Evolutionary conservation across 805 yeast genomes (phyloP).

Genomic region (Debaryomyces prosopidis): DNA sequence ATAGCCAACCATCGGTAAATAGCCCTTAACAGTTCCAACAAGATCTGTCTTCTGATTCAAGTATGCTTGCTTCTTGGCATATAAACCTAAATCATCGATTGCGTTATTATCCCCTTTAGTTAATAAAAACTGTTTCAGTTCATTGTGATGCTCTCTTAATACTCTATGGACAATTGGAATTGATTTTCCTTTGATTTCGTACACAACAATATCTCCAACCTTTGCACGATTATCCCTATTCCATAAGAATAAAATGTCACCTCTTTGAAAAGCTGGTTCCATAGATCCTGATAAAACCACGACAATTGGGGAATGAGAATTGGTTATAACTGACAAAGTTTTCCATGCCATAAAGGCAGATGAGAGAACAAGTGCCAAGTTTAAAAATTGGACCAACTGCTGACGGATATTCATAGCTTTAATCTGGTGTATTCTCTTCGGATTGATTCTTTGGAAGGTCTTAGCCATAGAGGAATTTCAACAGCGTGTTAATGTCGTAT

Average conservation of each 20-base stretch:
- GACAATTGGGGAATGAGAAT: conserved; percentile 90
- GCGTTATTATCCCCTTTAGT: conserved; percentile 98
- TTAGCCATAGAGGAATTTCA: neutral
- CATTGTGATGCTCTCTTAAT: conserved; percentile 73
- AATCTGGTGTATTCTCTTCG: neutral
- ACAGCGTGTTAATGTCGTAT: neutral
- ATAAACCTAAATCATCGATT: conserved; percentile 84
- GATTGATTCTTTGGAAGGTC: no score
- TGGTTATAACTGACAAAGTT: conserved; percentile 68
- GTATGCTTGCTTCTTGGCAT: conserved; percentile 73
- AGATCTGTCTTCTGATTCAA: conserved; percentile 76
- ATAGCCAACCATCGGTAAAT: conserved; percentile 87
- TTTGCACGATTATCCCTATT: conserved; percentile 66
- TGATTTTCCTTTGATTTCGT: conserved; percentile 71
- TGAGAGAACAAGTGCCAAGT: conserved; percentile 75
- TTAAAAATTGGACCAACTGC: conserved; percentile 64
- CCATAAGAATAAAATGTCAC: conserved; percentile 91
- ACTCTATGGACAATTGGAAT: conserved; percentile 98
- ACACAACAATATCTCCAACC: conserved; percentile 94
- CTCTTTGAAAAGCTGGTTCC: conserved; percentile 99
- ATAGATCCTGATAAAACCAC: conserved; percentile 97
- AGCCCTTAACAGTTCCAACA: conserved; percentile 90
- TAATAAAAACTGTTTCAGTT: conserved; percentile 63
- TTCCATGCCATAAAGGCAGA: conserved; percentile 94
- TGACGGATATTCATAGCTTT: conserved; percentile 55